Evolutionary conservation across 129 eudicot species (phyloP).

Genomic region (Artemisia tridentata): DNA sequence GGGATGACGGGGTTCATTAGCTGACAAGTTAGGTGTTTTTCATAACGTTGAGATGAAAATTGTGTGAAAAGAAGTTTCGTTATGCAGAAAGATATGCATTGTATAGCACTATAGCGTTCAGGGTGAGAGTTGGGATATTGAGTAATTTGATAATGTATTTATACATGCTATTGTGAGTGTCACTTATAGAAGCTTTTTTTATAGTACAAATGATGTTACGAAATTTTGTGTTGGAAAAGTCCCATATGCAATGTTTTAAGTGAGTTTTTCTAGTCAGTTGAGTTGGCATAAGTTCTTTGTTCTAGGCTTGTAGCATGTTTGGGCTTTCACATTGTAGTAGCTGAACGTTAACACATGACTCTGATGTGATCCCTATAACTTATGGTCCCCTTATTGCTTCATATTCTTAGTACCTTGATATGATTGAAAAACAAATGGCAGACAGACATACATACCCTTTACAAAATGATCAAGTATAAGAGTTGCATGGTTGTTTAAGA

Average conservation of each 20-base stretch:
- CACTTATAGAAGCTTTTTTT: neutral
- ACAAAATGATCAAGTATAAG: neutral
- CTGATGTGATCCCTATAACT: neutral
- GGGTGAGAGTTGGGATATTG: neutral
- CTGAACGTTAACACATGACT: neutral
- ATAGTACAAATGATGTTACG: neutral
- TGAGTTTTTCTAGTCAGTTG: neutral
- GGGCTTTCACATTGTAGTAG: neutral
- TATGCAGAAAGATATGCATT: neutral
- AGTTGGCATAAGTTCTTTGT: neutral
- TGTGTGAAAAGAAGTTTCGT: neutral
- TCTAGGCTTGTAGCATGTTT: neutral
- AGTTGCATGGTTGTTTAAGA: neutral
- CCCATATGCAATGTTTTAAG: too few species aligned
- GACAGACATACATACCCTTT: neutral
- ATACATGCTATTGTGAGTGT: too few species aligned
- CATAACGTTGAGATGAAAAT: conserved; percentile 3
- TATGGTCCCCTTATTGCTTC: neutral
- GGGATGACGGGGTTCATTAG: too few species aligned
- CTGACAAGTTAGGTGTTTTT: conserved; percentile 1
- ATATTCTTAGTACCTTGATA: neutral
- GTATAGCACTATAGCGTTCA: neutral
- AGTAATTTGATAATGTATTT: neutral
- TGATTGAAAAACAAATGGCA: neutral
- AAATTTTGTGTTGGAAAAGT: too few species aligned